Evolutionary conservation across 257 asterid genomes (phyloP).

Genomic region (Petunia axillaris): DNA sequence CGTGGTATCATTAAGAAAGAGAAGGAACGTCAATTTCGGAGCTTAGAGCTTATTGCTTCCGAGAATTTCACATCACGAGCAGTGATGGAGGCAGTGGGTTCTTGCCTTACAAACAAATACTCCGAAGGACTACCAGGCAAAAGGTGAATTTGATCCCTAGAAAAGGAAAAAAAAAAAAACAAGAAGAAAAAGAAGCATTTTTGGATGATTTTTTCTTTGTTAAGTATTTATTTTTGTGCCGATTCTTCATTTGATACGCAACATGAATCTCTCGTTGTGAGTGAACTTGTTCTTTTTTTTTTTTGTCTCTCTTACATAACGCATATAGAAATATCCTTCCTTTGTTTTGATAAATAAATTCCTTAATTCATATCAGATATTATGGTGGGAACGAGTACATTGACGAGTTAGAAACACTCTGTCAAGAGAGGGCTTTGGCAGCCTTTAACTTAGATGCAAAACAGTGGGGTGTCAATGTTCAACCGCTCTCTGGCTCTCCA

Average conservation of each 20-base stretch:
- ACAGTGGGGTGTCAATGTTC: slow-evolving; percentile 95
- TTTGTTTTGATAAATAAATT: slow-evolving; percentile 1
- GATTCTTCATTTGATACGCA: background rate
- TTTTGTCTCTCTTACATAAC: background rate
- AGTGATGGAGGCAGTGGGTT: slow-evolving; percentile 99
- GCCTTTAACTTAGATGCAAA: slow-evolving; percentile 80
- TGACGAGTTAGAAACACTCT: slow-evolving; percentile 88
- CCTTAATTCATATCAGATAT: slow-evolving; percentile 48
- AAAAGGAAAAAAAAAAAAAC: background rate
- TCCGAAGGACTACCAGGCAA: slow-evolving; percentile 97
- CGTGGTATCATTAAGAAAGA: slow-evolving; percentile 67
- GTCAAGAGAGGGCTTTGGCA: slow-evolving; percentile 91
- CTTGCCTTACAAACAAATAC: slow-evolving; percentile 94
- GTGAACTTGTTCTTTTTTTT: background rate
- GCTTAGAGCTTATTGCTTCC: slow-evolving; percentile 92
- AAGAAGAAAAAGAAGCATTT: background rate
- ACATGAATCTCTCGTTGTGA: background rate
- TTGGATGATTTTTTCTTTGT: background rate
- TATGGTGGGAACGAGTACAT: slow-evolving; percentile 93
- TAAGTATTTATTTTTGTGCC: background rate
- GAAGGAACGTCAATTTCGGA: slow-evolving; percentile 85
- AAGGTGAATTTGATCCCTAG: slow-evolving; percentile 48
- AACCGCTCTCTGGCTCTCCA: slow-evolving; percentile 95
- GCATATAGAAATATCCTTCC: background rate
- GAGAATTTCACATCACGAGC: slow-evolving; percentile 98